These are phyloP conservation scores for Grosmannia serpens DNA, from an alignment of 2,329 filamentous ascomycete genomes.

Conservation along the genomic window DNA sequence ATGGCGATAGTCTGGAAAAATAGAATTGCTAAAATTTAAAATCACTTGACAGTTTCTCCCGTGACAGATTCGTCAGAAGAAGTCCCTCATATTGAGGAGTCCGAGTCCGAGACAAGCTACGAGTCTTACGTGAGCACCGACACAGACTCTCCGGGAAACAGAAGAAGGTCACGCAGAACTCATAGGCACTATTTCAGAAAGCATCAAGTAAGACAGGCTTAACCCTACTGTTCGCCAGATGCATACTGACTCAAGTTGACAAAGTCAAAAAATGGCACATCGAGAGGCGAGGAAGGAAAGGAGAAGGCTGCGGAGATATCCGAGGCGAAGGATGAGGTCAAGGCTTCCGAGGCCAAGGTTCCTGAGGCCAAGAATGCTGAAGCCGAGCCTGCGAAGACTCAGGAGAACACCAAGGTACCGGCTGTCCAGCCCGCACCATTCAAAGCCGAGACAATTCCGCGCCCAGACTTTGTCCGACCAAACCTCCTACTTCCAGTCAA, in stretches of 20 bases:
- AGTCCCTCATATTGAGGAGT: neutral
- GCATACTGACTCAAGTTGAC: neutral
- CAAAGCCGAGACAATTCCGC: conserved; percentile 2
- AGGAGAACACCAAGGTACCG: neutral
- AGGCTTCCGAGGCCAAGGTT: neutral
- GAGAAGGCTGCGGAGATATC: neutral
- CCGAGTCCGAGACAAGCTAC: conserved; percentile 1
- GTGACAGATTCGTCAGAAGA: neutral
- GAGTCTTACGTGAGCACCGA: conserved; percentile 1
- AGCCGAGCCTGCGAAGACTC: neutral
- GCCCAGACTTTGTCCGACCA: conserved; percentile 12
- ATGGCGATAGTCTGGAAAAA: too few species aligned
- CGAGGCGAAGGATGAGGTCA: neutral
- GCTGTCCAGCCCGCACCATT: neutral
- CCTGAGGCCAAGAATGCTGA: neutral
- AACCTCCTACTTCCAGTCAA: conserved; percentile 36
- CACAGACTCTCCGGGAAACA: neutral
- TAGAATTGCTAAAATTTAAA: too few species aligned
- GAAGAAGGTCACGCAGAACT: neutral
- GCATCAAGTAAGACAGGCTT: neutral
- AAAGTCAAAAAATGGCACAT: neutral
- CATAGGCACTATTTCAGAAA: neutral
- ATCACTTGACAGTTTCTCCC: neutral
- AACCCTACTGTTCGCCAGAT: too few species aligned
- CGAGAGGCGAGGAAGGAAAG: neutral